Evolutionary conservation across 1,139 yeast species (phyloP), one percentile per base, ranked within the genome.

Genomic region (Geotrichum klebahnii): DNA sequence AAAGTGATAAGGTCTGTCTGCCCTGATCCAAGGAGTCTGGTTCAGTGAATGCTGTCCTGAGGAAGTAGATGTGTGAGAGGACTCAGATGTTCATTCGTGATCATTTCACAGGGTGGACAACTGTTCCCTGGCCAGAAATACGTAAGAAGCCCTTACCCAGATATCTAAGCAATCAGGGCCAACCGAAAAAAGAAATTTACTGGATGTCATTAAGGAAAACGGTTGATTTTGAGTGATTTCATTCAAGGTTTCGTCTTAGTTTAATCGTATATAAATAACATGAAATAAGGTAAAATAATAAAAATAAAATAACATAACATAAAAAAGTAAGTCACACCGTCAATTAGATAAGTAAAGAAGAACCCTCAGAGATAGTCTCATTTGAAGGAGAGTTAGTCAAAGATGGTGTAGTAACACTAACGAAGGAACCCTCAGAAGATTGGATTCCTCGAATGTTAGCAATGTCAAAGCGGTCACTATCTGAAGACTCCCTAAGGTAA

Each of bases 291-390:
- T 23, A 37, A 16, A 14, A 38, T n/a, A 24, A 22, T n/a, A 37
- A 23, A 38, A 39, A 10, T 12, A 12, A 33, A 10, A 35, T 31
- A 14, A 24, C 14, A 40, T 14, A n/a, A 35, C n/a, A 9, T 23
- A 44, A n/a, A n/a, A n/a, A n/a, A n/a, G n/a, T n/a, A n/a, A n/a
- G n/a, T n/a, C n/a, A n/a, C n/a, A n/a, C n/a, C n/a, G n/a, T n/a
- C n/a, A 3, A 44, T 10, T n/a, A 28, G 22, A 28, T 17, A 17
- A 20, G 22, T 22, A n/a, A n/a, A 24, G 53, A 46, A 29, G 51
- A 51, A 2, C 46, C 53, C 19, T 51, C 53, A 22, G 53, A 51
- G 17, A 46, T 19, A 17, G 50, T 46, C 8, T 44, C 49, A 12
- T 35, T 40, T 14, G 47, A 38, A 32, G 53, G 46, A 5, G 53